A percentile compares a stretch with the other conserved stretches of the same genome.
Conservation (phyloP, 495 filamentous ascomycete genomes). For the Tuber brumale region DNA sequence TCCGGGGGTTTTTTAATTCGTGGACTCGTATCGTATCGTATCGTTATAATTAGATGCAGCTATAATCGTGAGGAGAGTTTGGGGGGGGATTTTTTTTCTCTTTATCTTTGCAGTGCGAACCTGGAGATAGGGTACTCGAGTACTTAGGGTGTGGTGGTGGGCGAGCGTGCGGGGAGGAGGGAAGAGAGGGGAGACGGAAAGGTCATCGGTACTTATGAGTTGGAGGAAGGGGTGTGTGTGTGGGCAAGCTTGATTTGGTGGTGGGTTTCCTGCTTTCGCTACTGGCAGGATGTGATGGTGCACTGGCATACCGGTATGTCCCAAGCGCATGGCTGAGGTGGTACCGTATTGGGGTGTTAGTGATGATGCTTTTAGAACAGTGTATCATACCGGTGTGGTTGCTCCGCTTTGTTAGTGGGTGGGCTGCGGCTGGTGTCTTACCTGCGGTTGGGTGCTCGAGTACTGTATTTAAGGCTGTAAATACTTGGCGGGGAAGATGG, state of each 20-base stretch:
- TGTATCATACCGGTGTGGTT: not conserved
- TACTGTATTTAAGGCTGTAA: not conserved
- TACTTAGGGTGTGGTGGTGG: not conserved
- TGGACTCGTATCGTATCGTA: not conserved
- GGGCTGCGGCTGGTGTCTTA: not conserved
- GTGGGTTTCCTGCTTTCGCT: not conserved
- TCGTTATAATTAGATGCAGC: not conserved
- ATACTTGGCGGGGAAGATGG: not conserved
- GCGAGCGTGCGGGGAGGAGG: not conserved
- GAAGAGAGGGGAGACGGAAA: not conserved
- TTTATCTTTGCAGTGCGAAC: not conserved
- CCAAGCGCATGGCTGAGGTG: not conserved
- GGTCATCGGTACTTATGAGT: not conserved
- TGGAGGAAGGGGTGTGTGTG: not conserved
- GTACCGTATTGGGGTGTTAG: not conserved
- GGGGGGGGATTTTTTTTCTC: not conserved
- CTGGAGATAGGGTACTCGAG: too few species aligned
- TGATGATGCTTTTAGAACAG: not conserved
- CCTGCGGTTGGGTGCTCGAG: not conserved
- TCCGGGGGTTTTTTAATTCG: not conserved
- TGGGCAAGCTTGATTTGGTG: not conserved
- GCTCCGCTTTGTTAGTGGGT: not conserved
- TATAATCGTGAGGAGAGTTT: not conserved
- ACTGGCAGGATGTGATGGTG: not conserved
- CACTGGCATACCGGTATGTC: too few species aligned